Conservation (phyloP, 2,329 filamentous ascomycete genomes). For the Paecilomyces sp. region DNA sequence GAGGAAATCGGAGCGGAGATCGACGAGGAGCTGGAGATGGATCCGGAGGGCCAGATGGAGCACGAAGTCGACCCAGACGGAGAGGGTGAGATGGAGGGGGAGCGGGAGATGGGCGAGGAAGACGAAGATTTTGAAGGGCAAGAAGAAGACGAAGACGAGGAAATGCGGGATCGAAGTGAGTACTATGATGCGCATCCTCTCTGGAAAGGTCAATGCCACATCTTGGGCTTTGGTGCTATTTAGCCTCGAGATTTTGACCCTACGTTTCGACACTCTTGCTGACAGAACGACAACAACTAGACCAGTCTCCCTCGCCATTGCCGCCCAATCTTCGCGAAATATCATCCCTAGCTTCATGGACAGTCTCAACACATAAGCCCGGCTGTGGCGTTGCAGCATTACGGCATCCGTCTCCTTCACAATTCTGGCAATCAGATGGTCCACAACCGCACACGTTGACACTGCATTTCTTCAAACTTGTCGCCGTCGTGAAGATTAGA, state of each 20-base stretch:
- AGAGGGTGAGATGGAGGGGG: constrained; percentile 20
- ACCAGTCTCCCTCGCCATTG: constrained; percentile 28
- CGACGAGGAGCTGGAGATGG: constrained; percentile 6
- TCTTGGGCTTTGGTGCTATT: neutral
- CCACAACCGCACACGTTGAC: constrained; percentile 58
- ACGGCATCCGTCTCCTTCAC: constrained; percentile 47
- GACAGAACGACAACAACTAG: constrained; percentile 11
- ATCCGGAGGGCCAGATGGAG: constrained; percentile 7
- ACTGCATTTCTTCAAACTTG: constrained; percentile 54
- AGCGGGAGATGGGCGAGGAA: constrained; percentile 4
- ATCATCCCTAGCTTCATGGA: constrained; percentile 60
- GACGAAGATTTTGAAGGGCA: constrained; percentile 12
- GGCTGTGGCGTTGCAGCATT: constrained; percentile 56
- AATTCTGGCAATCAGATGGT: constrained; percentile 62
- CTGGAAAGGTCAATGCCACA: neutral
- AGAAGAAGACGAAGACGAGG: constrained; percentile 11
- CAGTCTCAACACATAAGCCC: constrained; percentile 55
- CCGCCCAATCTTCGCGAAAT: constrained; percentile 52
- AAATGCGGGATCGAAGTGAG: constrained; percentile 27
- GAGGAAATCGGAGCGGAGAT: constrained; percentile 7
- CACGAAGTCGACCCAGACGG: constrained; percentile 10
- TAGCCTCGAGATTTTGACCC: neutral
- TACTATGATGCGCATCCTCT: neutral
- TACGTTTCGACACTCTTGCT: neutral
- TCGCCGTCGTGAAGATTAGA: constrained; percentile 44